A percentile compares a stretch with the other conserved stretches of the same genome.
Evolutionary conservation across 2,329 filamentous ascomycete species (phyloP).

Genomic region (Neonectria sp.): DNA sequence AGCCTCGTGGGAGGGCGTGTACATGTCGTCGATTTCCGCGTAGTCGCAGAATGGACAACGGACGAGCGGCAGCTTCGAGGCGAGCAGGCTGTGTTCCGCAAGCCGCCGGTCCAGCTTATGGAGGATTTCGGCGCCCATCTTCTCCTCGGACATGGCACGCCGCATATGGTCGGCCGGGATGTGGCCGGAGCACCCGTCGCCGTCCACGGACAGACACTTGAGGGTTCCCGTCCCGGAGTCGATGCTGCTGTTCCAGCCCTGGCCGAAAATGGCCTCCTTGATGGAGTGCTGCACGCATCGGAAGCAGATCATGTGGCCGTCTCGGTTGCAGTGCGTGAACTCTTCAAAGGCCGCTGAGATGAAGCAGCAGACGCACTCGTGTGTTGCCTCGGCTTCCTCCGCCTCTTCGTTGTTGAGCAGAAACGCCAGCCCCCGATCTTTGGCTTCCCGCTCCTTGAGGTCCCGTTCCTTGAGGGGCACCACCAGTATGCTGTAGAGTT

Average conservation of each 20-base stretch:
- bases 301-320: conserved; percentile 83
- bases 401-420: conserved; percentile 72
- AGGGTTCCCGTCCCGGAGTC: conserved; percentile 81
- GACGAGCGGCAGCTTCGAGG: conserved; percentile 81
- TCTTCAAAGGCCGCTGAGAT: conserved; percentile 80
- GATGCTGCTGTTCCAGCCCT: conserved; percentile 89
- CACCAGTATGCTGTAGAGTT: conserved; percentile 72
- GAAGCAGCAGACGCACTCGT: conserved; percentile 87
- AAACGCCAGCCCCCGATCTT: conserved; percentile 68
- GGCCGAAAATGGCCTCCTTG: conserved; percentile 91
- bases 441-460: conserved; percentile 60
- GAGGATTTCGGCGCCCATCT: conserved; percentile 79
- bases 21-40: conserved; percentile 87
- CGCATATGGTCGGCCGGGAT: conserved; percentile 79
- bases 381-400: conserved; percentile 67
- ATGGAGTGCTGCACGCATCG: conserved; percentile 86
- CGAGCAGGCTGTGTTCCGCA: conserved; percentile 81
- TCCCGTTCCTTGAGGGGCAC: conserved; percentile 65
- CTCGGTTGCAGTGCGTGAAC: conserved; percentile 78
- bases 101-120: conserved; percentile 84
- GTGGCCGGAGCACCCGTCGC: conserved; percentile 80
- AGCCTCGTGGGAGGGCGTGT: conserved; percentile 70
- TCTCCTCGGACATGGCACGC: conserved; percentile 79
- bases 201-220: conserved; percentile 84
- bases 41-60: conserved; percentile 94